phyloP scores from a whole-genome alignment of 1,284 basidiomycete species.

The Erythrobasidium hasegawianum region DNA sequence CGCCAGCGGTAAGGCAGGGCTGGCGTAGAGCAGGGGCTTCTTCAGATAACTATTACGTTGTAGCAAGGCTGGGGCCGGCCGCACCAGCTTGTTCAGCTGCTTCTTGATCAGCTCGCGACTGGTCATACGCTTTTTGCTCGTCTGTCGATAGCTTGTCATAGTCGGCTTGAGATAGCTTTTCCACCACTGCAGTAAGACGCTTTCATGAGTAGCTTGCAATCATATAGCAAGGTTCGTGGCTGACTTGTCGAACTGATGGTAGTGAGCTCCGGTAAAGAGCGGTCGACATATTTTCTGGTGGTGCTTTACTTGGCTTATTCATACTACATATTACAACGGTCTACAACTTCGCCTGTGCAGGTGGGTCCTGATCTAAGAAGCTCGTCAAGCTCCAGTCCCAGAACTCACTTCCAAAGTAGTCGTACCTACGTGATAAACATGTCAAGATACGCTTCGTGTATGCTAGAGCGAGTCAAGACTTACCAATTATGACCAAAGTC shows the following conservation, averaged over 20 bases:
- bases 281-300: too few species aligned
- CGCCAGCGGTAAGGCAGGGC: constrained; percentile 85
- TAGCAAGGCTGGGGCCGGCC: not conserved
- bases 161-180: constrained; percentile 35
- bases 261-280: too few species aligned
- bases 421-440: constrained; percentile 16
- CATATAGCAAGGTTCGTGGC: too few species aligned
- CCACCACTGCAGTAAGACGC: constrained; percentile 22
- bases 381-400: constrained; percentile 6
- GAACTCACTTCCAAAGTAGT: constrained; percentile 25
- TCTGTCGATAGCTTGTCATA: constrained; percentile 30
- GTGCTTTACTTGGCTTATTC: too few species aligned
- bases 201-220: too few species aligned
- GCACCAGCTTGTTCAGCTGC: constrained; percentile 52
- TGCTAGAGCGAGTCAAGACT: too few species aligned
- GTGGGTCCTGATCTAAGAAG: constrained; percentile 11
- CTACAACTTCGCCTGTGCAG: constrained; percentile 1
- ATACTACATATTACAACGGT: too few species aligned
- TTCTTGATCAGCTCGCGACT: constrained; percentile 28
- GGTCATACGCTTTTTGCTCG: constrained; percentile 33
- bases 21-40: too few species aligned
- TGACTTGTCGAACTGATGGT: too few species aligned
- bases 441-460: too few species aligned
- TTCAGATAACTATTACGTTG: too few species aligned
- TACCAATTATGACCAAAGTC: constrained; percentile 26